Evolutionary conservation across 2,329 filamentous ascomycete genomes (phyloP).

Genomic region (Phaeosphaeriaceae sp.): DNA sequence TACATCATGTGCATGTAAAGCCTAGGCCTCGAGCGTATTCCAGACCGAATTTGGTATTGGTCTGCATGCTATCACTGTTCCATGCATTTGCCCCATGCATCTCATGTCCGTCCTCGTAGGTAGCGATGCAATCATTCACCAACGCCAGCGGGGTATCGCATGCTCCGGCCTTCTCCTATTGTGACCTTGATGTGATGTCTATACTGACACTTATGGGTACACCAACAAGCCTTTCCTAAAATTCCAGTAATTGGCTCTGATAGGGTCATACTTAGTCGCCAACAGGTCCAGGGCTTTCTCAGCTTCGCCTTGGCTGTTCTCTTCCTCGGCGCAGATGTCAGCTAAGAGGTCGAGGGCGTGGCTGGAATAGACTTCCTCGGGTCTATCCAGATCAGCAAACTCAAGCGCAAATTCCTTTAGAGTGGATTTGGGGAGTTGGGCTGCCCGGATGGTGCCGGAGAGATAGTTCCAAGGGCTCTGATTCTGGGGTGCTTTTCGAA

Average conservation of each 20-base stretch:
- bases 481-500: constrained; percentile 85
- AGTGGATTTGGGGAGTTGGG: constrained; percentile 57
- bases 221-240: constrained; percentile 63
- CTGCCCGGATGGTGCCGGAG: constrained; percentile 74
- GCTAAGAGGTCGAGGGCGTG: constrained; percentile 74
- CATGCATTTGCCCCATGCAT: constrained; percentile 8
- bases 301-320: constrained; percentile 66
- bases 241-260: constrained; percentile 91
- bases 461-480: constrained; percentile 95
- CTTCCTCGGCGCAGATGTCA: constrained; percentile 64
- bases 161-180: constrained; percentile 10
- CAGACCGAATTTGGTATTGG: constrained; percentile 8
- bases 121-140: constrained; percentile 1
- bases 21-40: constrained; percentile 15
- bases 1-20: constrained; percentile 15
- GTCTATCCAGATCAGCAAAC: constrained; percentile 59
- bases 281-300: constrained; percentile 74
- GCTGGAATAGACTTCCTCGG: constrained; percentile 63
- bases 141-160: constrained; percentile 35
- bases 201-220: constrained; percentile 31
- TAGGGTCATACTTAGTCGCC: constrained; percentile 86
- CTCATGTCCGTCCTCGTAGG: neutral
- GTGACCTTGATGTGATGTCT: constrained; percentile 10
- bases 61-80: constrained; percentile 11
- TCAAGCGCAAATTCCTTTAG: constrained; percentile 61